These are phyloP conservation scores for Pichia sp. DNA, from an alignment of 1,139 yeast genomes.

Conservation along the genomic window DNA sequence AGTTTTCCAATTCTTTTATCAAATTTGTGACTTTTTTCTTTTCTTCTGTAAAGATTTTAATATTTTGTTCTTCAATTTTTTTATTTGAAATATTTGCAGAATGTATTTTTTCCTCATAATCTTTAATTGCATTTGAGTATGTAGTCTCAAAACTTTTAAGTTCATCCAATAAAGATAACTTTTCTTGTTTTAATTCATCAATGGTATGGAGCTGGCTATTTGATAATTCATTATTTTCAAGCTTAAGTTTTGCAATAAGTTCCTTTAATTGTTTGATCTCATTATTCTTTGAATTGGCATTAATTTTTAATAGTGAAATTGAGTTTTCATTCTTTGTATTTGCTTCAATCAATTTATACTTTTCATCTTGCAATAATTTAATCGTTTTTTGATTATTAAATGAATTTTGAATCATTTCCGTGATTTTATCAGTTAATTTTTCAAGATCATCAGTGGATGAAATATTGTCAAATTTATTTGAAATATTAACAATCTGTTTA, in stretches of 20 bases:
- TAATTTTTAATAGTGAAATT: neutral
- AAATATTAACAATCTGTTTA: neutral
- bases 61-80: conserved; percentile 6
- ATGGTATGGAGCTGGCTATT: neutral
- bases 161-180: neutral
- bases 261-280: neutral
- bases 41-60: conserved; percentile 6
- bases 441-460: neutral
- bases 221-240: neutral
- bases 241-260: neutral
- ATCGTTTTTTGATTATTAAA: neutral
- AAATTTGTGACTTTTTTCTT: conserved; percentile 1
- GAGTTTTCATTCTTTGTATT: neutral
- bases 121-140: neutral
- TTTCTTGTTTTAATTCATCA: conserved; percentile 3
- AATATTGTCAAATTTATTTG: neutral
- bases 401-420: neutral
- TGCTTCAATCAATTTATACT: neutral
- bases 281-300: neutral
- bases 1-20: neutral
- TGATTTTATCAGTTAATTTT: neutral
- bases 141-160: neutral
- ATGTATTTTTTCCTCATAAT: neutral
- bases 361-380: neutral
- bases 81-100: neutral